Conservation (phyloP, 352 stramenopile genomes). For the Phytophthora pisi region DNA sequence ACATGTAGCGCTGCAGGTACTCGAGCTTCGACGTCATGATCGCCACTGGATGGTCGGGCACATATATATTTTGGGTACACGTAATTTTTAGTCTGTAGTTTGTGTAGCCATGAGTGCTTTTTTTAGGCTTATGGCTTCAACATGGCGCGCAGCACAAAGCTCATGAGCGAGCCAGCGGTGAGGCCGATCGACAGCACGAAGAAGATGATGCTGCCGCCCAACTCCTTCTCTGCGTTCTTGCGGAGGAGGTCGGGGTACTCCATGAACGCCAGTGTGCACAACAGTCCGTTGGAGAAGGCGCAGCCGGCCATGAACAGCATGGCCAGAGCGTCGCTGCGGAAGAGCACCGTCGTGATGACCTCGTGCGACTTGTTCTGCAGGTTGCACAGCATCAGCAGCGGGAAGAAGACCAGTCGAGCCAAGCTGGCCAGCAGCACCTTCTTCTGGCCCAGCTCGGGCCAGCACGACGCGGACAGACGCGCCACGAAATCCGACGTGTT, state of each 20-base stretch:
- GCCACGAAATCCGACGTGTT: constrained; percentile 78
- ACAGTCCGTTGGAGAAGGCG: constrained; percentile 74
- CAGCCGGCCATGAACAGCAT: constrained; percentile 60
- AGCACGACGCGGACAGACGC: constrained; percentile 54
- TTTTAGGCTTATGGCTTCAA: constrained; percentile 60
- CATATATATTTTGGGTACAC: constrained; percentile 13
- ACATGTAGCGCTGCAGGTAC: constrained; percentile 83
- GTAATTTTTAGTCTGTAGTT: constrained; percentile 2
- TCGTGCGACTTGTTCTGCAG: constrained; percentile 71
- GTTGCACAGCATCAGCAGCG: constrained; percentile 81
- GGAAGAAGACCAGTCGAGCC: constrained; percentile 57
- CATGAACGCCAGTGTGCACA: constrained; percentile 81
- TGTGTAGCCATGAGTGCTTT: neutral
- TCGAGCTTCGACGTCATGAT: constrained; percentile 74
- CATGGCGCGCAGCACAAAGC: constrained; percentile 77
- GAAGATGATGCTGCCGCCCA: constrained; percentile 83
- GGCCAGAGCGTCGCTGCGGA: constrained; percentile 71
- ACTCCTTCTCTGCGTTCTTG: constrained; percentile 68
- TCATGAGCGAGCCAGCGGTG: constrained; percentile 74
- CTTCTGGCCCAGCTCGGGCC: constrained; percentile 36
- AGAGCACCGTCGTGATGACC: constrained; percentile 74
- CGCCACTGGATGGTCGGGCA: constrained; percentile 10
- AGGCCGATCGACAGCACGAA: constrained; percentile 80
- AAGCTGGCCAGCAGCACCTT: constrained; percentile 49
- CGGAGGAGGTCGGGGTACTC: constrained; percentile 65